Base-by-base conservation (phyloP, 129 eudicot genomes). In the Flaveria robusta region DNA sequence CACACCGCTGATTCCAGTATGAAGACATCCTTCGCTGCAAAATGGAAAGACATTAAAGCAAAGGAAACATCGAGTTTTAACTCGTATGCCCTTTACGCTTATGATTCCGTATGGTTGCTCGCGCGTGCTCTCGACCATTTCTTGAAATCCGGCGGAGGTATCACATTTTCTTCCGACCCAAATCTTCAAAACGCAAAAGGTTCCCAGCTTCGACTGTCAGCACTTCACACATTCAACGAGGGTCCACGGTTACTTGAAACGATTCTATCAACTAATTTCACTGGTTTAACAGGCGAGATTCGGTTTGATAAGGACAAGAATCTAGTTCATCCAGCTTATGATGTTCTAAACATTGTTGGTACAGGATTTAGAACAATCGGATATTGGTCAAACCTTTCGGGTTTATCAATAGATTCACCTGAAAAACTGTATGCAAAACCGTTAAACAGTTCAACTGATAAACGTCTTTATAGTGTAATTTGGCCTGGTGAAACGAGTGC, bases 401-500 rank as follows among this genome's bases (percentile, higher is more conserved):
- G 90, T 14, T 87, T 94, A 19, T 89, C 99, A 2, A 66, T 75
- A 70, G 47, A 66, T 45, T 49, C 92, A 68, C 98, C 98, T 6
- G 99, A 91, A 51, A 68, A 12, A 18, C 69, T 79, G 46, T 84
- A 87, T 64, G 19, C 49, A 37, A 88, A 93, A 74, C 92, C 90
- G 23, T 43, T 66, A 67, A 94, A 91, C 50, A 72, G 59, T 34
- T 91, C 96, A 2, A 27, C 67, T 3, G 70, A 81, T 26, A 85
- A 89, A 65, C 83, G 77, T 24, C 92, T 94, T 20, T 83, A 85
- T 56, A 76, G 86, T 72, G 99, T 83, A 2, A 87, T 94, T 68
- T 94, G 99, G 99, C 97, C 99, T 7, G 99, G 96, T 45, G 93
- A 94, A 64, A 86, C 90, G 71, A 83, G 81, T 16, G 75, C 59